Evolutionary conservation across 2,329 filamentous ascomycete species (phyloP).

Genomic region (Nemania bipapillata): DNA sequence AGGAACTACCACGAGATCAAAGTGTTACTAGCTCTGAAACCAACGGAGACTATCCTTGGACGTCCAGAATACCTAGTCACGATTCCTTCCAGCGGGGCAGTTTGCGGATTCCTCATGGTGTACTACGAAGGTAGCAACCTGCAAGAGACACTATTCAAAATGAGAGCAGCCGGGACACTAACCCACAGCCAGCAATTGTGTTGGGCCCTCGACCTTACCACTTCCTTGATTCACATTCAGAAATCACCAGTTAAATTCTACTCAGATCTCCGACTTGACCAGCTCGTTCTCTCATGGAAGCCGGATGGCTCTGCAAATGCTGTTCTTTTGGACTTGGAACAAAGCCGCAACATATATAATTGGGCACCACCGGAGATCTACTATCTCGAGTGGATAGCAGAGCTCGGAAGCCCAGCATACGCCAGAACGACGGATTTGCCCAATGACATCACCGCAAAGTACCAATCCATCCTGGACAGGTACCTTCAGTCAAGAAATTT

Average conservation of each 20-base stretch:
- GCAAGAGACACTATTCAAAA: not conserved
- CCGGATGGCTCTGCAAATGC: conserved; percentile 3
- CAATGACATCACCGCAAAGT: conserved; percentile 4
- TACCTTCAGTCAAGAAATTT: conserved; percentile 10
- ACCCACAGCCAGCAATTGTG: conserved; percentile 14
- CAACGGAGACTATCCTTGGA: conserved; percentile 13
- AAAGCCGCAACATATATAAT: conserved; percentile 12
- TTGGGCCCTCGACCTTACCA: conserved; percentile 12
- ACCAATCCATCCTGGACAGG: conserved; percentile 1
- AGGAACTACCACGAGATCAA: conserved; percentile 14
- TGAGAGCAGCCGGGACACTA: conserved; percentile 3
- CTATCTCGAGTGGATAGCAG: conserved; percentile 12
- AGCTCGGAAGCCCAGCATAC: conserved; percentile 8
- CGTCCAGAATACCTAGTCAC: conserved; percentile 9
- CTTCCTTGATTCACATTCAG: conserved; percentile 15
- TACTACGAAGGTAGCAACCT: conserved; percentile 13
- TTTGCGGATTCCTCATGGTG: conserved; percentile 11
- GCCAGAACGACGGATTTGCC: conserved; percentile 9
- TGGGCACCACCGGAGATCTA: conserved; percentile 15
- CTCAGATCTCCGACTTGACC: conserved; percentile 12
- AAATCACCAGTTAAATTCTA: conserved; percentile 12
- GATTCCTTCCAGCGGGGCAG: conserved; percentile 1
- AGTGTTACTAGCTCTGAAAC: conserved; percentile 9
- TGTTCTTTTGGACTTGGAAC: conserved; percentile 9
- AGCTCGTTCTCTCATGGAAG: conserved; percentile 7